Evolutionary conservation across 331 rosid genomes (phyloP).

Genomic region (Cydonia oblonga): DNA sequence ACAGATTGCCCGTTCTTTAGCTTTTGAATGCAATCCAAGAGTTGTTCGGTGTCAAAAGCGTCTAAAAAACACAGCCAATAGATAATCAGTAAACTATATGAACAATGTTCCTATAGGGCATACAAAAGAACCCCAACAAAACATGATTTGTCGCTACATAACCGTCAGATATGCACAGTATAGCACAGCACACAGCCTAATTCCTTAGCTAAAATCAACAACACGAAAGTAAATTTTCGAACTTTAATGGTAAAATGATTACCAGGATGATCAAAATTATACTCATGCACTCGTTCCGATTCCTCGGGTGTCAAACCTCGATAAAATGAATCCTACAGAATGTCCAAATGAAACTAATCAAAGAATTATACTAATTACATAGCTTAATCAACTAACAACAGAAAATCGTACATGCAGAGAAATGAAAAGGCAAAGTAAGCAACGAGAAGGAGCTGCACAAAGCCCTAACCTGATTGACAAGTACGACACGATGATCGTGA

Average conservation of each 20-base stretch:
- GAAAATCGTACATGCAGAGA: background rate
- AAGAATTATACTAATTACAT: background rate
- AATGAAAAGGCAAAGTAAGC: background rate
- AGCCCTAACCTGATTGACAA: slow-evolving; percentile 71
- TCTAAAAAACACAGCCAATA: slow-evolving; percentile 26
- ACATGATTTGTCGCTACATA: background rate
- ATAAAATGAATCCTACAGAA: slow-evolving; percentile 59
- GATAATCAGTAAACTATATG: background rate
- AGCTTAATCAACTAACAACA: background rate
- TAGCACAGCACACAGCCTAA: background rate
- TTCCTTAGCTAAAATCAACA: background rate
- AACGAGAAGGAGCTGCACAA: background rate
- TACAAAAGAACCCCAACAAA: background rate
- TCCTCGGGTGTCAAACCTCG: slow-evolving; percentile 89
- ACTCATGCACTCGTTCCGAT: slow-evolving; percentile 62
- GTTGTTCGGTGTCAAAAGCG: slow-evolving; percentile 90
- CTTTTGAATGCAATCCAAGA: slow-evolving; percentile 59
- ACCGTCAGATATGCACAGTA: background rate
- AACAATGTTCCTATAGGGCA: background rate
- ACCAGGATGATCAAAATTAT: slow-evolving; percentile 98
- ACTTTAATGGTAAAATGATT: background rate
- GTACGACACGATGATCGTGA: slow-evolving; percentile 93
- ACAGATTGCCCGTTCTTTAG: slow-evolving; percentile 63
- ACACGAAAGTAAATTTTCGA: background rate
- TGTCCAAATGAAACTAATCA: slow-evolving; percentile 5